These are phyloP conservation scores for Kockovaella imperatae DNA, from an alignment of 768 basidiomycete species.

Conservation along the genomic window DNA sequence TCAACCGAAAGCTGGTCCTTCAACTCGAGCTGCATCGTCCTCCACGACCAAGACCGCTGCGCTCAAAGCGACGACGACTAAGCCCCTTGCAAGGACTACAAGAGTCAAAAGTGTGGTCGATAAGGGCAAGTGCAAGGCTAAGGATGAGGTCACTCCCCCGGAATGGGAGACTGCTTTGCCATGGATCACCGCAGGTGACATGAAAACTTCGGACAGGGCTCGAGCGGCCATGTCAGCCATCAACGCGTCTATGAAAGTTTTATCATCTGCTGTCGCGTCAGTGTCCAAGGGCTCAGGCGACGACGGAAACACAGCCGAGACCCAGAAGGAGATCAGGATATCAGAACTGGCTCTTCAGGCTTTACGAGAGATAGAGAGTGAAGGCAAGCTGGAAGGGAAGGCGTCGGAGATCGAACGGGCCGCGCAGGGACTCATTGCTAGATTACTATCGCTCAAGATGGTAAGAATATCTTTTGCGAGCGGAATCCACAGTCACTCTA, in stretches of 20 bases:
- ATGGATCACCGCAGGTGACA: background rate
- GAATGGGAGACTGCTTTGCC: background rate
- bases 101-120: background rate
- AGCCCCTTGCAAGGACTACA: background rate
- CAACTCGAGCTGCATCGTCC: background rate
- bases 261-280: constrained; percentile 9
- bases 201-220: constrained; percentile 6
- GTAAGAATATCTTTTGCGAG: constrained; percentile 13
- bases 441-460: constrained; percentile 21
- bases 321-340: constrained; percentile 6
- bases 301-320: background rate
- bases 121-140: background rate
- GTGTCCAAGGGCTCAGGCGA: constrained; percentile 7
- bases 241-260: constrained; percentile 7
- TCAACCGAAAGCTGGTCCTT: background rate
- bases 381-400: constrained; percentile 16
- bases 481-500: too few species aligned
- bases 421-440: constrained; percentile 9
- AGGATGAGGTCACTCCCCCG: background rate
- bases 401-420: constrained; percentile 27
- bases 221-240: constrained; percentile 14
- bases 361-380: constrained; percentile 13
- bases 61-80: background rate
- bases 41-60: constrained; percentile 1
- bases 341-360: constrained; percentile 9